phyloP scores from a whole-genome alignment of 345 rosid species.

The Arabidopsis suecica region DNA sequence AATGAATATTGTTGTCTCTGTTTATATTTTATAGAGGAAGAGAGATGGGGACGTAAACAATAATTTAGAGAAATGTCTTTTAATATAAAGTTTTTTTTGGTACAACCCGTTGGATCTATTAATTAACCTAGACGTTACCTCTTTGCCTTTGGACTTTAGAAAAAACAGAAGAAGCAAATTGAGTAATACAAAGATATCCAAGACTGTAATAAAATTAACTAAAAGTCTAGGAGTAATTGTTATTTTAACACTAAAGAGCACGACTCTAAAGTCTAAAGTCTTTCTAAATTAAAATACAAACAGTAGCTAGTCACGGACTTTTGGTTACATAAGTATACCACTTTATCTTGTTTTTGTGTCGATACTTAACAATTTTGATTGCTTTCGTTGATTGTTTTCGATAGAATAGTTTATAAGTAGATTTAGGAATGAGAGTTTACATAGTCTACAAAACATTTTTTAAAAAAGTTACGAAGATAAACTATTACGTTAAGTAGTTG shows the following conservation, averaged over 20 bases:
- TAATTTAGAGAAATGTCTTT: neutral
- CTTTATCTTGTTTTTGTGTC: slow-evolving; percentile 17
- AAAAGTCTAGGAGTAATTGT: neutral
- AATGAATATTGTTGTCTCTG: slow-evolving; percentile 11
- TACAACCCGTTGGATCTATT: slow-evolving; percentile 17
- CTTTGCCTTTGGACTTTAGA: slow-evolving; percentile 5
- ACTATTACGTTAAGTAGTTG: slow-evolving; percentile 18
- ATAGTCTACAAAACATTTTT: slow-evolving; percentile 15
- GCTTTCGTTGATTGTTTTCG: neutral
- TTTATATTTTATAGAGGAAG: slow-evolving; percentile 7
- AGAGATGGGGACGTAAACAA: slow-evolving; percentile 7
- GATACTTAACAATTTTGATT: neutral
- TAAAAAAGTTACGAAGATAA: slow-evolving; percentile 5
- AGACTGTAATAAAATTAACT: neutral
- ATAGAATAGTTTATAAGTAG: slow-evolving; percentile 11
- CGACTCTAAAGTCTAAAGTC: slow-evolving; percentile 14
- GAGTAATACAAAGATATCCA: neutral
- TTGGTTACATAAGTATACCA: neutral
- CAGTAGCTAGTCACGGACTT: neutral
- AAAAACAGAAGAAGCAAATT: neutral
- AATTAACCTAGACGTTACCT: slow-evolving; percentile 12
- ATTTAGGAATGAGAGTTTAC: slow-evolving; percentile 9
- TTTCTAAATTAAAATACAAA: neutral
- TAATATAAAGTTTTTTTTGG: neutral
- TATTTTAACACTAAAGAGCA: slow-evolving; percentile 3